These are phyloP conservation scores for Betula pendula DNA, from an alignment of 306 rosid species.

Conservation along the genomic window DNA sequence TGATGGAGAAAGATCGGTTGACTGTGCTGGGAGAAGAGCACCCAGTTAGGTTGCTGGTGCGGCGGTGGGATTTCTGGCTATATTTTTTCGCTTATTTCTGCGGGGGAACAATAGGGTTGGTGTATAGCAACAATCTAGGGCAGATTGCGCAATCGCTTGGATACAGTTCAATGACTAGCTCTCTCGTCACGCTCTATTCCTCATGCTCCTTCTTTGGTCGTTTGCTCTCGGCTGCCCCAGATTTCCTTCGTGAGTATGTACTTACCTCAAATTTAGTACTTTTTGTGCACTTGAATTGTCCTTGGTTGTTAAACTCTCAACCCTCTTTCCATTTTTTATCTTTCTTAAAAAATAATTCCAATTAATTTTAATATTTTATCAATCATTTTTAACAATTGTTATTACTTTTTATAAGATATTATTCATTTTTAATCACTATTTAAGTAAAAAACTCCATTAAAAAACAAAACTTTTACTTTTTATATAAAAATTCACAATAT, in stretches of 20 bases:
- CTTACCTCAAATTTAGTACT: neutral
- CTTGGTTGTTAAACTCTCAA: too few species aligned
- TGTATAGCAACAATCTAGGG: constrained; percentile 81
- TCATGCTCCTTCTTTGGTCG: constrained; percentile 88
- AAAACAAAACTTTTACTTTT: too few species aligned
- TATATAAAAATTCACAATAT: too few species aligned
- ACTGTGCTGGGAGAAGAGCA: constrained; percentile 68
- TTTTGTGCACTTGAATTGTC: too few species aligned
- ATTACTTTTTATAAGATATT: too few species aligned
- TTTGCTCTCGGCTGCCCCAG: constrained; percentile 75
- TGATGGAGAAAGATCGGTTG: constrained; percentile 47
- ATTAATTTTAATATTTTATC: too few species aligned
- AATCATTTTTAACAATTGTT: too few species aligned
- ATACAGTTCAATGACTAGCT: constrained; percentile 41
- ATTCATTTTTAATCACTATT: too few species aligned
- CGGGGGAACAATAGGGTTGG: constrained; percentile 85
- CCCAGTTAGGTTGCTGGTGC: constrained; percentile 36
- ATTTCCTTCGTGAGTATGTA: constrained; percentile 66
- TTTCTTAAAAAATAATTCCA: too few species aligned
- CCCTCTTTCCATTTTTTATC: too few species aligned
- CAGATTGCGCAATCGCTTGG: constrained; percentile 84
- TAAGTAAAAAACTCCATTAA: too few species aligned
- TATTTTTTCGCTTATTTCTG: constrained; percentile 70
- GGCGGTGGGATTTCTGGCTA: constrained; percentile 74
- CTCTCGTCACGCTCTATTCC: constrained; percentile 80